phyloP scores from a whole-genome alignment of 2,329 filamentous ascomycete species.

The Rhynchosporium graminicola region DNA sequence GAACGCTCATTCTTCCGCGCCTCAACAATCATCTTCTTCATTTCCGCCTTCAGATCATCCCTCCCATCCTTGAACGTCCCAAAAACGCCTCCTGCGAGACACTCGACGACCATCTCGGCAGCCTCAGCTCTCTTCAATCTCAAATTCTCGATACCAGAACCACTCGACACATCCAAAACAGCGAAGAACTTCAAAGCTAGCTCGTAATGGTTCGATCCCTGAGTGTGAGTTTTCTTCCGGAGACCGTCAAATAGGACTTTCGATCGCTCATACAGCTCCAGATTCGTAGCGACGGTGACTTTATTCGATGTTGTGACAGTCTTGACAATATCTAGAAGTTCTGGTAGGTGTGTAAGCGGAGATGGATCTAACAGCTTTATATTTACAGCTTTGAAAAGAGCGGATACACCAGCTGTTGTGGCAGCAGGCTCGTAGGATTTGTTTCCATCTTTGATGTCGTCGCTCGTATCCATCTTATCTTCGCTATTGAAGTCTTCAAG shows the following conservation, averaged over 20 bases:
- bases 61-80: constrained; percentile 33
- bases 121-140: constrained; percentile 40
- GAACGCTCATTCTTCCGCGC: constrained; percentile 36
- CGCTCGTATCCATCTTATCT: constrained; percentile 63
- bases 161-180: constrained; percentile 37
- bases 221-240: constrained; percentile 29
- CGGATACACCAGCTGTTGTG: constrained; percentile 38
- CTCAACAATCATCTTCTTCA: constrained; percentile 30
- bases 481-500: constrained; percentile 60
- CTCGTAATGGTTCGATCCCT: constrained; percentile 28
- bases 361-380: constrained; percentile 31
- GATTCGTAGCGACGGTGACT: constrained; percentile 35
- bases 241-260: constrained; percentile 38
- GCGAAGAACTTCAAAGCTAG: constrained; percentile 33
- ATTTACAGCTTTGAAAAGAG: constrained; percentile 40
- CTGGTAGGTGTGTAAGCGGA: constrained; percentile 33
- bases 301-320: constrained; percentile 35
- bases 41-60: constrained; percentile 28
- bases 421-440: constrained; percentile 36
- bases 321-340: constrained; percentile 33
- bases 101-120: constrained; percentile 36
- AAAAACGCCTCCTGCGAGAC: constrained; percentile 35
- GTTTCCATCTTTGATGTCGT: constrained; percentile 33
- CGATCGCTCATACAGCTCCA: constrained; percentile 38
- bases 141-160: constrained; percentile 38